These are phyloP conservation scores for Sarcodon aspratus DNA, from an alignment of 768 basidiomycete species.

Conservation along the genomic window DNA sequence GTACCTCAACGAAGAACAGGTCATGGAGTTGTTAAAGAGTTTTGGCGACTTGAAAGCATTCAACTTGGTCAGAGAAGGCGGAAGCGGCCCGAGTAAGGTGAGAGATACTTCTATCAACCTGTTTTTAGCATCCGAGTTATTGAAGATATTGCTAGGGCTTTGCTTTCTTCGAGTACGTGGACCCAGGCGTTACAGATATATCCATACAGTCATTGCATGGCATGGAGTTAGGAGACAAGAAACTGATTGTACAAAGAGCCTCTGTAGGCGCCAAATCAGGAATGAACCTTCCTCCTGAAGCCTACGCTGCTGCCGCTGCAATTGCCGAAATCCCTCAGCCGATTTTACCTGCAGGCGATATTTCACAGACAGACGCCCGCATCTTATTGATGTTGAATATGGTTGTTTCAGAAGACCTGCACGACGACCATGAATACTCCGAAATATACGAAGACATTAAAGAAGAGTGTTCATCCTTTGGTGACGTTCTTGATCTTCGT, in stretches of 20 bases:
- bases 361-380: slow-evolving; percentile 45
- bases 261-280: slow-evolving; percentile 85
- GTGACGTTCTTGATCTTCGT: slow-evolving; percentile 71
- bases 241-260: slow-evolving; percentile 92
- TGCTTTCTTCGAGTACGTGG: slow-evolving; percentile 98
- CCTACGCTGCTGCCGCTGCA: slow-evolving; percentile 43
- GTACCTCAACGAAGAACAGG: slow-evolving; percentile 96
- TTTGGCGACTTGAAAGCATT: slow-evolving; percentile 97
- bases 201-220: slow-evolving; percentile 94
- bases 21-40: slow-evolving; percentile 93
- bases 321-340: slow-evolving; percentile 80
- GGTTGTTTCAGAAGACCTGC: slow-evolving; percentile 89
- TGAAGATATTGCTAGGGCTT: slow-evolving; percentile 57
- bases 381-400: slow-evolving; percentile 98
- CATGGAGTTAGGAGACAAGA: slow-evolving; percentile 95
- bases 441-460: slow-evolving; percentile 94
- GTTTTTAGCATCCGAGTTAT: neutral
- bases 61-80: slow-evolving; percentile 94
- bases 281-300: slow-evolving; percentile 45
- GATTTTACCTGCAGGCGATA: slow-evolving; percentile 78
- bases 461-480: slow-evolving; percentile 78
- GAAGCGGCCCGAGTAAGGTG: slow-evolving; percentile 82
- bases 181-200: slow-evolving; percentile 79
- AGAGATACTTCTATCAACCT: slow-evolving; percentile 4
- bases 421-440: slow-evolving; percentile 84